A percentile compares a stretch with the other conserved stretches of the same genome.
phyloP scores from a whole-genome alignment of 1,284 basidiomycete species.

The Moesziomyces globuligerus region DNA sequence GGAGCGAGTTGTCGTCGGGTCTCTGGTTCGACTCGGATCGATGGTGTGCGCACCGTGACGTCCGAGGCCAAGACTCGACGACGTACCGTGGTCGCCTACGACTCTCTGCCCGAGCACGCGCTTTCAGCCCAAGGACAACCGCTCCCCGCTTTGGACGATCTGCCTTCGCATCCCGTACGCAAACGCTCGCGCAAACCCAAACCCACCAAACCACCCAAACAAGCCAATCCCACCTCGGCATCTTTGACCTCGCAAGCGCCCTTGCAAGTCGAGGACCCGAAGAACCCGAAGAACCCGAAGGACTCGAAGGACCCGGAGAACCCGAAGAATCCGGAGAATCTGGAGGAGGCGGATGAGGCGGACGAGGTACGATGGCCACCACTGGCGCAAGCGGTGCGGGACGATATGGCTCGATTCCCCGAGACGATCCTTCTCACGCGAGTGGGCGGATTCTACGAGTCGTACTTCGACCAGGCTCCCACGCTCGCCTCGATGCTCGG shows the following conservation, averaged over 20 bases:
- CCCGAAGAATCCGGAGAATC: not conserved
- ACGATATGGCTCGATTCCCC: slow-evolving; percentile 57
- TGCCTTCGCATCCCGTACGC: slow-evolving; percentile 5
- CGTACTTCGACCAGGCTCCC: slow-evolving; percentile 65
- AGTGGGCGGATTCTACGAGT: slow-evolving; percentile 66
- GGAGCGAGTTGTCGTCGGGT: no score
- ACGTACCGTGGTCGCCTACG: slow-evolving; percentile 28
- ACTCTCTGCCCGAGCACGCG: slow-evolving; percentile 11
- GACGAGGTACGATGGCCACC: slow-evolving; percentile 60
- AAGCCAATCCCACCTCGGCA: not conserved
- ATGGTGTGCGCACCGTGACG: no score
- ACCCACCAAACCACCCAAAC: no score
- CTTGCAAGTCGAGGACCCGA: no score
- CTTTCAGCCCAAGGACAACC: slow-evolving; percentile 19
- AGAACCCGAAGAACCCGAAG: no score
- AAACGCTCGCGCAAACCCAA: slow-evolving; percentile 3
- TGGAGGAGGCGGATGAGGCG: slow-evolving; percentile 2
- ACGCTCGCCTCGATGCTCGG: slow-evolving; percentile 46
- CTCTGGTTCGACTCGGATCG: no score
- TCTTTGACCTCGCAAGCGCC: not conserved
- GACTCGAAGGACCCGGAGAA: no score
- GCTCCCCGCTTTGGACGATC: slow-evolving; percentile 6
- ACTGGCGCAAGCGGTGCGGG: slow-evolving; percentile 57
- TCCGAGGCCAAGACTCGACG: not conserved
- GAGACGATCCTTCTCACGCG: slow-evolving; percentile 62